A percentile compares a stretch with the other conserved stretches of the same genome.
Conservation (phyloP, 345 rosid species). For the Orychophragmus violaceus region DNA sequence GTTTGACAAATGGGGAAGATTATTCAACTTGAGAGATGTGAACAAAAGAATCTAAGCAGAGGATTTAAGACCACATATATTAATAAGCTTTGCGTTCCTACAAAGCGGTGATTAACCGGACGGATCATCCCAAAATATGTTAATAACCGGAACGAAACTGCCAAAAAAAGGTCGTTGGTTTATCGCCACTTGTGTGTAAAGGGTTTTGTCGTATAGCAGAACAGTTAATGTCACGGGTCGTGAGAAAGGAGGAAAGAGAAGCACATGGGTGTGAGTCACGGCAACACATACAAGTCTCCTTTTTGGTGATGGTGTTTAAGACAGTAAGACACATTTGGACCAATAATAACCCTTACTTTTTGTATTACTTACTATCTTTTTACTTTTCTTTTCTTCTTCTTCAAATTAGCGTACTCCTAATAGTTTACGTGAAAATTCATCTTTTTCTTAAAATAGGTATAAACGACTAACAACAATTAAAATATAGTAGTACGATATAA, state of each 20-base stretch:
- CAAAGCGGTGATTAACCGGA: neutral
- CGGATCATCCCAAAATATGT: conserved; percentile 7
- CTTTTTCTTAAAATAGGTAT: neutral
- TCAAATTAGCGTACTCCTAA: neutral
- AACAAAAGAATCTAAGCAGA: conserved; percentile 5
- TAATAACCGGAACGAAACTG: conserved; percentile 1
- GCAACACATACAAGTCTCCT: conserved; percentile 19
- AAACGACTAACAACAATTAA: neutral
- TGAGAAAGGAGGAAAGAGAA: conserved; percentile 14
- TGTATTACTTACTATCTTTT: neutral
- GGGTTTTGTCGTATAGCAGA: conserved; percentile 13
- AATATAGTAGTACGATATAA: no score
- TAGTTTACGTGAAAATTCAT: neutral
- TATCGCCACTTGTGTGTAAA: conserved; percentile 8
- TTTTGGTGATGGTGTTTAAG: conserved; percentile 18
- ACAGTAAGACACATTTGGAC: conserved; percentile 13
- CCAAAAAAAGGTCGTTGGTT: conserved; percentile 13
- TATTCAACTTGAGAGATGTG: conserved; percentile 1
- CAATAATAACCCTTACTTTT: conserved; percentile 7
- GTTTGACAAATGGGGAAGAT: conserved; percentile 5
- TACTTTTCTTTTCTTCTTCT: neutral
- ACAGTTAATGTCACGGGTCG: conserved; percentile 24
- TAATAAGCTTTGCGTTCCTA: neutral
- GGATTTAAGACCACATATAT: conserved; percentile 19
- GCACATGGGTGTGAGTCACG: conserved; percentile 36